Conservation (phyloP, 2,329 filamentous ascomycete species). For the Arthrobotrys entomopaga region DNA sequence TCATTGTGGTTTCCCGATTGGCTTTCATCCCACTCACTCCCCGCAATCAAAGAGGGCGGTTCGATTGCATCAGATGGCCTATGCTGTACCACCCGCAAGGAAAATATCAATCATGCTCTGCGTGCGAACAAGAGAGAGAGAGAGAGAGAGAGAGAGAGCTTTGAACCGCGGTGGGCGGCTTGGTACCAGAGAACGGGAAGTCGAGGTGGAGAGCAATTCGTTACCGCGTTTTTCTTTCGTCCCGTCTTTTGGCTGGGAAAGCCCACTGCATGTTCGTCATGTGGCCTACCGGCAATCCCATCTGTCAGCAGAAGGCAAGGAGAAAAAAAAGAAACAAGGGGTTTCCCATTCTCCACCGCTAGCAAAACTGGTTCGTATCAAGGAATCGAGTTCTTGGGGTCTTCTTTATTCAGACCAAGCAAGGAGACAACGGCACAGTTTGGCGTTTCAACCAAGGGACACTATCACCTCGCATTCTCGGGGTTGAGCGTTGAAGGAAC, state of each 20-base stretch:
- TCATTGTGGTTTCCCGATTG: conserved; percentile 18
- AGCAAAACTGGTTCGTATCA: conserved; percentile 23
- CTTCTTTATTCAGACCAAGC: conserved; percentile 31
- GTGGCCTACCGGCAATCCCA: conserved; percentile 10
- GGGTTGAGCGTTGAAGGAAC: conserved; percentile 27
- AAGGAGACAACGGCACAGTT: conserved; percentile 40
- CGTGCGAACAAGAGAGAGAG: no score
- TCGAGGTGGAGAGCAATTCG: conserved; percentile 14
- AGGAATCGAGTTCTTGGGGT: conserved; percentile 7
- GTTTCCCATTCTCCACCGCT: conserved; percentile 18
- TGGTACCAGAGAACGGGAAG: neutral
- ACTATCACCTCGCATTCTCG: conserved; percentile 40
- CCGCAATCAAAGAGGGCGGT: conserved; percentile 26
- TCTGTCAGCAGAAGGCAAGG: conserved; percentile 14
- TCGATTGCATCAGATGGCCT: no score
- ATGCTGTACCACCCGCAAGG: no score
- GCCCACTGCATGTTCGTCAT: conserved; percentile 35
- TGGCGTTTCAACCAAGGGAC: conserved; percentile 44
- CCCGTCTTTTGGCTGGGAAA: conserved; percentile 32
- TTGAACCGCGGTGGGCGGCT: no score
- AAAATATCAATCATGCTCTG: no score
- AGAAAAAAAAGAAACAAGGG: conserved; percentile 31
- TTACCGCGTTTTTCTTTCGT: conserved; percentile 45
- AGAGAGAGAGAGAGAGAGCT: no score
- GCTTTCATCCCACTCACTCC: conserved; percentile 34